A percentile compares a stretch with the other conserved stretches of the same genome.
These are phyloP conservation scores for Aspergillus wentii DNA, from an alignment of 495 filamentous ascomycete genomes.

Conservation along the genomic window DNA sequence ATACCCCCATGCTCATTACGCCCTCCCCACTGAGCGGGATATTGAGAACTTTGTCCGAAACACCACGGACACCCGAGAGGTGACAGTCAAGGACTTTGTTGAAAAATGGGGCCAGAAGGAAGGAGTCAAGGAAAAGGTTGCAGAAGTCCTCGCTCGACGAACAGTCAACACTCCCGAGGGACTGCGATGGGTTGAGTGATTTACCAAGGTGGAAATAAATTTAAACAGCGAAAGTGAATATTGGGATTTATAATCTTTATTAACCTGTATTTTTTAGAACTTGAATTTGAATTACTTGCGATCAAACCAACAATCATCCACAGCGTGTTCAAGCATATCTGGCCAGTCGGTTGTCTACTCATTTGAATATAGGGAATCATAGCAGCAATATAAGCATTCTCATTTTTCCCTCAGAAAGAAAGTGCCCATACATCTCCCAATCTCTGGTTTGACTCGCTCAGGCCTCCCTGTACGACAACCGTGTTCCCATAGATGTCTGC, in stretches of 20 bases:
- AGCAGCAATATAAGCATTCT: too few species aligned
- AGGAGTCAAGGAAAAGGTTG: slow-evolving; percentile 38
- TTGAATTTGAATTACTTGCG: too few species aligned
- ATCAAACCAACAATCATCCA: too few species aligned
- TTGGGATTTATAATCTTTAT: too few species aligned
- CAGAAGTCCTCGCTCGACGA: slow-evolving; percentile 27
- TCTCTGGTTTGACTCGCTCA: slow-evolving; percentile 41
- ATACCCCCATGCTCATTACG: slow-evolving; percentile 63
- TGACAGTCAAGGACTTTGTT: slow-evolving; percentile 25
- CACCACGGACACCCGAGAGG: slow-evolving; percentile 1
- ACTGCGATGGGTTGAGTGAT: slow-evolving; percentile 22
- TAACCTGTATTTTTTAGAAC: too few species aligned
- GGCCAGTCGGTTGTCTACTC: too few species aligned
- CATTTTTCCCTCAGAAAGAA: too few species aligned
- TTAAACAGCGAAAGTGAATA: too few species aligned
- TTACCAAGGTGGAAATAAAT: too few species aligned
- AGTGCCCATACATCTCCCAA: slow-evolving; percentile 46
- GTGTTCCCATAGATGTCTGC: slow-evolving; percentile 25
- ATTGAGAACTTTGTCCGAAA: slow-evolving; percentile 51
- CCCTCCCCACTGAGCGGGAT: slow-evolving; percentile 71
- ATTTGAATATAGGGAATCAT: neutral
- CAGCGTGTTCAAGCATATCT: too few species aligned
- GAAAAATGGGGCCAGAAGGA: slow-evolving; percentile 30
- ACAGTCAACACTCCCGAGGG: slow-evolving; percentile 18
- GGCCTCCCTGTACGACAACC: slow-evolving; percentile 43